These are phyloP conservation scores for Aspergillus versicolor DNA, from an alignment of 2,329 filamentous ascomycete genomes.

Conservation along the genomic window DNA sequence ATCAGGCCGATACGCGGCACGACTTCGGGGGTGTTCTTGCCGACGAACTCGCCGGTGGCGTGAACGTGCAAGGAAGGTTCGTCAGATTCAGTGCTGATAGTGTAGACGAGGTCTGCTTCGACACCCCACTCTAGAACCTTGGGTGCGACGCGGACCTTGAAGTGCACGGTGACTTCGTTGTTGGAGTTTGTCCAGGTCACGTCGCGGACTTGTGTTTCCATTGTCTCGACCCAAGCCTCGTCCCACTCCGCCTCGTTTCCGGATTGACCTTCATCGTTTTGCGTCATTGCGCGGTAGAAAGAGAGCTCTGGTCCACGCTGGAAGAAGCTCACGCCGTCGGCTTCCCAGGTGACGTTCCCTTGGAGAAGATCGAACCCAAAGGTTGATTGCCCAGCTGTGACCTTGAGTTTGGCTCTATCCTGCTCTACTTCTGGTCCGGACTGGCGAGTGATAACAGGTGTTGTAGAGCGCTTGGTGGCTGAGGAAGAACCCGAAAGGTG, in stretches of 20 bases:
- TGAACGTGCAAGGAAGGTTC: constrained; percentile 36
- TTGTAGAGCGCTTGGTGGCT: not conserved
- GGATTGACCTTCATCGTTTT: constrained; percentile 60
- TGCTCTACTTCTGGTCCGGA: not conserved
- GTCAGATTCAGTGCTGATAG: constrained; percentile 36
- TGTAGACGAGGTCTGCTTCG: constrained; percentile 53
- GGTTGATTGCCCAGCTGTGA: not conserved
- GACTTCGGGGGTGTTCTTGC: constrained; percentile 24
- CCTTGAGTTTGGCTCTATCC: not conserved
- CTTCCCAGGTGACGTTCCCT: constrained; percentile 2
- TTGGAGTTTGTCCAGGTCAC: constrained; percentile 24
- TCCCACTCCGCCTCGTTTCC: constrained; percentile 56
- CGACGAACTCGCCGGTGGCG: constrained; percentile 48
- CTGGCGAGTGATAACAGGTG: not conserved
- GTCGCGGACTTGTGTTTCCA: constrained; percentile 39
- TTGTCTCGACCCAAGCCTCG: constrained; percentile 37
- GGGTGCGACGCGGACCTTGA: constrained; percentile 55
- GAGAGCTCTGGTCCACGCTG: constrained; percentile 28
- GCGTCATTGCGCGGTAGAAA: constrained; percentile 65
- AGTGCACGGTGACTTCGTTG: constrained; percentile 36
- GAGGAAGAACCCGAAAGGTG: not conserved
- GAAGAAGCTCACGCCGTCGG: not conserved
- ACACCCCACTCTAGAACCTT: constrained; percentile 62
- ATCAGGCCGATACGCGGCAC: constrained; percentile 64
- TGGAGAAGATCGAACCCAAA: constrained; percentile 1